phyloP scores from a whole-genome alignment of 352 stramenopile species.

The Pythium vanterpoolii region DNA sequence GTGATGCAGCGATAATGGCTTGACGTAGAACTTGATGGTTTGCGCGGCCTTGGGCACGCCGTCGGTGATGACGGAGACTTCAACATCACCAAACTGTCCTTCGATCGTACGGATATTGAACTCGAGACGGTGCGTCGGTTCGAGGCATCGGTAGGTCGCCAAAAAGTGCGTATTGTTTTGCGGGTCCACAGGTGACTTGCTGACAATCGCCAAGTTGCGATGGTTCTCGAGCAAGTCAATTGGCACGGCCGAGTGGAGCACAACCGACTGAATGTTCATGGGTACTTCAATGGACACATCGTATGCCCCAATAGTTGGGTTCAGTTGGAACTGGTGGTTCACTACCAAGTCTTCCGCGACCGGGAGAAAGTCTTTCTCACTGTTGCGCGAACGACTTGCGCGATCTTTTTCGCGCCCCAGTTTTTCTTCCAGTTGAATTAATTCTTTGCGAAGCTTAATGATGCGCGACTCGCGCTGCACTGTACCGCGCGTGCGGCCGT shows the following conservation, averaged over 20 bases:
- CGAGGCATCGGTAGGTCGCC: conserved; percentile 75
- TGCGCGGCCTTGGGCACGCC: conserved; percentile 62
- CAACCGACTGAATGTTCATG: conserved; percentile 73
- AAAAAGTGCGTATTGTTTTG: conserved; percentile 63
- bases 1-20: conserved; percentile 80
- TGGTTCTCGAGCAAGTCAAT: conserved; percentile 77
- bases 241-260: conserved; percentile 69
- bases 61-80: conserved; percentile 70
- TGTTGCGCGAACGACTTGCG: conserved; percentile 22
- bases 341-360: conserved; percentile 74
- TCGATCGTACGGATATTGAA: conserved; percentile 83
- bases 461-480: conserved; percentile 79
- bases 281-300: conserved; percentile 81
- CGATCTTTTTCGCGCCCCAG: conserved; percentile 53
- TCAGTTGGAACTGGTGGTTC: conserved; percentile 78
- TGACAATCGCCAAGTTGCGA: conserved; percentile 72
- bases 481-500: conserved; percentile 68
- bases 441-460: conserved; percentile 77
- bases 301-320: conserved; percentile 61
- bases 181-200: conserved; percentile 57
- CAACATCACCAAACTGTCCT: conserved; percentile 77
- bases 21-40: conserved; percentile 71
- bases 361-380: conserved; percentile 62
- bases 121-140: conserved; percentile 75
- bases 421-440: conserved; percentile 65